phyloP scores from a whole-genome alignment of 2,329 filamentous ascomycete species.

The Cladophialophora carrionii region DNA sequence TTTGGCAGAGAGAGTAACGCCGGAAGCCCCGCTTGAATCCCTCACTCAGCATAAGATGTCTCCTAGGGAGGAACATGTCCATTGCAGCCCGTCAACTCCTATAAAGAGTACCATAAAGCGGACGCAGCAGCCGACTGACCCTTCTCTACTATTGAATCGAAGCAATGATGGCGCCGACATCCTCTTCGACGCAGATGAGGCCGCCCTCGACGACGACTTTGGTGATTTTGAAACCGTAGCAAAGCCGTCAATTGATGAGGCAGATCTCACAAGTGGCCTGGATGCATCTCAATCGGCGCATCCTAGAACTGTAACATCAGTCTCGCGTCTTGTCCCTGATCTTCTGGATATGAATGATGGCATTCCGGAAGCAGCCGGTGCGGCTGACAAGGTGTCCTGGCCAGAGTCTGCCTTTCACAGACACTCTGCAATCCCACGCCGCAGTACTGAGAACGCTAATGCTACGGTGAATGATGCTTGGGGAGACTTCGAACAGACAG shows the following conservation, averaged over 20 bases:
- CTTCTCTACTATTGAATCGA: constrained; percentile 28
- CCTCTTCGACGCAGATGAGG: constrained; percentile 68
- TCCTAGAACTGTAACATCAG: too few relatives aligned
- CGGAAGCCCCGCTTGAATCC: neutral
- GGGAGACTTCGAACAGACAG: constrained; percentile 49
- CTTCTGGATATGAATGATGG: constrained; percentile 9
- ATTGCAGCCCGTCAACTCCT: neutral
- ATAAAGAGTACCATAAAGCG: neutral
- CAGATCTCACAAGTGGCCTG: neutral
- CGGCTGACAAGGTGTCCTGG: neutral
- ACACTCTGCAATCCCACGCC: neutral
- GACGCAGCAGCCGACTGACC: neutral
- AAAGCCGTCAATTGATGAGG: neutral
- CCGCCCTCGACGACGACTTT: constrained; percentile 56
- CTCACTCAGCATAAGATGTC: too few relatives aligned
- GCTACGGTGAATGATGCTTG: constrained; percentile 46
- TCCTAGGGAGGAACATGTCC: neutral
- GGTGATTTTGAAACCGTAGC: constrained; percentile 68
- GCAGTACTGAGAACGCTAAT: constrained; percentile 7
- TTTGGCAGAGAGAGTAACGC: constrained; percentile 36
- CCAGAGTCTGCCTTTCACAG: neutral
- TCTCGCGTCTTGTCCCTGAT: constrained; percentile 5
- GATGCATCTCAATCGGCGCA: neutral
- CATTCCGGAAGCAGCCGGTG: neutral
- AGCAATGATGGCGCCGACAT: constrained; percentile 51